These are phyloP conservation scores for Nelumbo lutea DNA, from an alignment of 164 flowering plant species.

Conservation along the genomic window DNA sequence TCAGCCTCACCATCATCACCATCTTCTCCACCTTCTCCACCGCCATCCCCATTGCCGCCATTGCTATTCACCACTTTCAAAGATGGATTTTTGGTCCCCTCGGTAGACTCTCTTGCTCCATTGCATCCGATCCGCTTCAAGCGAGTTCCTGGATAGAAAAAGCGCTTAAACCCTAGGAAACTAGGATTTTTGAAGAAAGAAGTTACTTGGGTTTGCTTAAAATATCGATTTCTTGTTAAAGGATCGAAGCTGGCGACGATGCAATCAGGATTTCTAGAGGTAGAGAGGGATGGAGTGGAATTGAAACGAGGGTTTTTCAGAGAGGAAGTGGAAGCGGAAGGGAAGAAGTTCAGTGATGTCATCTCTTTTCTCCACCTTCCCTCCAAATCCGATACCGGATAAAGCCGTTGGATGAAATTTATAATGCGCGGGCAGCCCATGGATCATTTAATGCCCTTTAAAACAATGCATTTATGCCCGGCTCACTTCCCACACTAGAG, in stretches of 20 bases:
- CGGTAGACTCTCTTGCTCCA: slow-evolving; percentile 41
- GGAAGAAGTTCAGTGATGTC: slow-evolving; percentile 28
- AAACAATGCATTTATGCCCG: no score
- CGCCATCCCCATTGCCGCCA: slow-evolving; percentile 44
- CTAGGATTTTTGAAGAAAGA: slow-evolving; percentile 15
- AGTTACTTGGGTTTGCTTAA: slow-evolving; percentile 20
- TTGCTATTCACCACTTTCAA: slow-evolving; percentile 17
- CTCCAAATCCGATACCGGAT: background rate
- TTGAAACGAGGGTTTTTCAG: slow-evolving; percentile 18
- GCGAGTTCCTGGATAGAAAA: slow-evolving; percentile 7
- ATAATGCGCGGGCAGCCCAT: no score
- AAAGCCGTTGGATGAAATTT: background rate
- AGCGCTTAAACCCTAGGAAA: slow-evolving; percentile 16
- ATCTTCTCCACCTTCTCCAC: slow-evolving; percentile 41
- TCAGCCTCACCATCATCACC: slow-evolving; percentile 34
- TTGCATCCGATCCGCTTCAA: slow-evolving; percentile 29
- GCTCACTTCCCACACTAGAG: no score
- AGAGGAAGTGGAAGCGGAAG: slow-evolving; percentile 19
- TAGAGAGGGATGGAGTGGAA: slow-evolving; percentile 10
- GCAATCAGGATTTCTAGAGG: slow-evolving; percentile 20
- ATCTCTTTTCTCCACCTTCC: slow-evolving; percentile 6
- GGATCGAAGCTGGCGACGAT: slow-evolving; percentile 12
- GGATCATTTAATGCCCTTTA: no score
- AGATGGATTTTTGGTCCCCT: slow-evolving; percentile 37
- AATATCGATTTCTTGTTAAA: slow-evolving; percentile 9